Percentiles rank a stretch among this genome's conserved stretches.
phyloP scores from a whole-genome alignment of 2,329 filamentous ascomycete genomes.

The Penicillium fuscoglaucum region DNA sequence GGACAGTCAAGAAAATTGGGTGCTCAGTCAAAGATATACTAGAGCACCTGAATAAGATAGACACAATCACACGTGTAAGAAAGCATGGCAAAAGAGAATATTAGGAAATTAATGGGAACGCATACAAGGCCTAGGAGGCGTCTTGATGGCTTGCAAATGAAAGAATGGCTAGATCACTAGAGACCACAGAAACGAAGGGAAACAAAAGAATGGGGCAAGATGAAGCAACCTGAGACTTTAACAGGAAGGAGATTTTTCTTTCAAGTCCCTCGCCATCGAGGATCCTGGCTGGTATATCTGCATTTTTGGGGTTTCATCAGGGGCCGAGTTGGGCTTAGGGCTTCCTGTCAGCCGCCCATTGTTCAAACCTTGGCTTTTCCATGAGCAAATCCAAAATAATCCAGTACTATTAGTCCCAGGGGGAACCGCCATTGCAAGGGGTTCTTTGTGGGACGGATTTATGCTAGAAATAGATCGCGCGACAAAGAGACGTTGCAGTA shows the following conservation, averaged over 20 bases:
- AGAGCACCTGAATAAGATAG: not conserved
- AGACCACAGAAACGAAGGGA: not conserved
- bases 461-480: conserved; percentile 15
- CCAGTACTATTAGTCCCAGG: not conserved
- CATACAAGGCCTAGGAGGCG: conserved; percentile 1
- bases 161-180: conserved; percentile 5
- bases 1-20: not conserved
- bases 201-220: conserved; percentile 12
- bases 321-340: conserved; percentile 1
- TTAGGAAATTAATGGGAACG: not conserved
- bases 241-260: conserved; percentile 5
- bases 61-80: not conserved
- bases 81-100: conserved; percentile 3
- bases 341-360: conserved; percentile 6
- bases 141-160: conserved; percentile 11
- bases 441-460: conserved; percentile 13
- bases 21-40: conserved; percentile 8
- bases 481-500: conserved; percentile 15
- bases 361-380: not conserved
- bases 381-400: not conserved
- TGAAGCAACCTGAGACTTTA: conserved; percentile 4
- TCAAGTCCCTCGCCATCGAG: conserved; percentile 3
- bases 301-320: not conserved
- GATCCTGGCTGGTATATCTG: conserved; percentile 5
- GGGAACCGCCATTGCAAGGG: conserved; percentile 8